Evolutionary conservation across 108 stramenopile genomes (phyloP).

Genomic region (Thalassiosira profunda): DNA sequence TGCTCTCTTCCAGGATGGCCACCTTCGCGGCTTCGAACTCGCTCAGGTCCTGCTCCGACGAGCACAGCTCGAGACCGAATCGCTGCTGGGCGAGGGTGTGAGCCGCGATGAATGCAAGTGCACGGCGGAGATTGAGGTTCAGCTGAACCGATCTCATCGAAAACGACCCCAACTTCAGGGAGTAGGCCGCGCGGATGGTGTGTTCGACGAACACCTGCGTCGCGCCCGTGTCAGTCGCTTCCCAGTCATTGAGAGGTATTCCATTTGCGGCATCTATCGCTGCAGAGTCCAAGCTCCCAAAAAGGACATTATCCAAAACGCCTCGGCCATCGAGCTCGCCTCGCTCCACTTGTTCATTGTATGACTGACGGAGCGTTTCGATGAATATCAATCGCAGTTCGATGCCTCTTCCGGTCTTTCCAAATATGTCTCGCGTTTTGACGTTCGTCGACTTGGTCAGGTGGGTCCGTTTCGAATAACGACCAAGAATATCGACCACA

Average conservation of each 20-base stretch:
- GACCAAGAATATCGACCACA: too few species aligned
- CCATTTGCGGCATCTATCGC: constrained; percentile 30
- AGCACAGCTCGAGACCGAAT: constrained; percentile 54
- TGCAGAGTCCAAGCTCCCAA: constrained; percentile 33
- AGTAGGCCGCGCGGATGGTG: not conserved
- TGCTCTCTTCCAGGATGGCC: constrained; percentile 64
- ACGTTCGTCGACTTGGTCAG: not conserved
- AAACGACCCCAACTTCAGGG: too few species aligned
- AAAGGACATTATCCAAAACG: constrained; percentile 31
- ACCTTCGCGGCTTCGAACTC: constrained; percentile 51
- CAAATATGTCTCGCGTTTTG: not conserved
- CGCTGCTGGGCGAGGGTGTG: constrained; percentile 39
- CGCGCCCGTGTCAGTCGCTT: constrained; percentile 14
- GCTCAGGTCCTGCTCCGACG: constrained; percentile 18
- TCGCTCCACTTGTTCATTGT: constrained; percentile 28
- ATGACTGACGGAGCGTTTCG: constrained; percentile 31
- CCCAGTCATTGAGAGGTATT: constrained; percentile 42
- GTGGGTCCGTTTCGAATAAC: too few species aligned
- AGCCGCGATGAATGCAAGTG: constrained; percentile 31
- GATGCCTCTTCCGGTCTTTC: not conserved
- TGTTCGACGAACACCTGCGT: not conserved
- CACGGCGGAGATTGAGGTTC: constrained; percentile 1
- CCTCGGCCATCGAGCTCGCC: constrained; percentile 41
- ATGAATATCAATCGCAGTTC: constrained; percentile 42
- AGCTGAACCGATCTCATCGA: not conserved